Evolutionary conservation across 352 stramenopile genomes (phyloP), one percentile per base, ranked within the genome.

Genomic region (Pythium dissotocum): DNA sequence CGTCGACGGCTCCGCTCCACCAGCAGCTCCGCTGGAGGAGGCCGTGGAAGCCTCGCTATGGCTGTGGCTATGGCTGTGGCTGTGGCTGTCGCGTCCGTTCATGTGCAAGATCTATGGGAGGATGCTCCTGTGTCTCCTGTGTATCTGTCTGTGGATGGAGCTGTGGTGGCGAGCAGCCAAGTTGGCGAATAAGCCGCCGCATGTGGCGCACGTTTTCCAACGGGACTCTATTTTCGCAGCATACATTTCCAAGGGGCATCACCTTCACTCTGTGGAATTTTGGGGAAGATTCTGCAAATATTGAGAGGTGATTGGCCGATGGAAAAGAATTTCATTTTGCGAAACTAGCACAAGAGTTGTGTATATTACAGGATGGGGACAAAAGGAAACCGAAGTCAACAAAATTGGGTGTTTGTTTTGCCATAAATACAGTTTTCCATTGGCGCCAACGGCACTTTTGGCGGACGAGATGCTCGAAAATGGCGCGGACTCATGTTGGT

Each of bases 261-360:
- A 80, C 74, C 71, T 71, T 69, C 74, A 80, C 65, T 80, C 74
- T 72, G 35, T 6, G 6, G 32, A 8, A n/a, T 0, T 30, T 4
- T 8, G 5, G 62, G 53, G 74, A 80, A 80, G 61, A 24, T 76
- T 80, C 74, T 58, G 6, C 58, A 65, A 70, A 72, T 75, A 14
- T 0, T 7, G 54, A 4, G 13, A 18, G 44, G 4, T 71, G 61
- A 80, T 80, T 80, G 71, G 68, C 24, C 35, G 28, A 26, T 30
- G 14, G 16, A 30, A 35, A 62, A 42, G 33, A 54, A 6, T 1
- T 5, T 35, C 0, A 36, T 16, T 5, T 42, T 56, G 12, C 46
- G 42, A 71, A 71, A 71, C 28, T 60, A 46, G 28, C 49, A 58
- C 5, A 49, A 30, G 40, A 52, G 40, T 33, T n/a, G 4, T 38